Evolutionary conservation across 306 rosid genomes (phyloP), one percentile per base, ranked within the genome.

Genomic region (Lathyrus oleraceus): DNA sequence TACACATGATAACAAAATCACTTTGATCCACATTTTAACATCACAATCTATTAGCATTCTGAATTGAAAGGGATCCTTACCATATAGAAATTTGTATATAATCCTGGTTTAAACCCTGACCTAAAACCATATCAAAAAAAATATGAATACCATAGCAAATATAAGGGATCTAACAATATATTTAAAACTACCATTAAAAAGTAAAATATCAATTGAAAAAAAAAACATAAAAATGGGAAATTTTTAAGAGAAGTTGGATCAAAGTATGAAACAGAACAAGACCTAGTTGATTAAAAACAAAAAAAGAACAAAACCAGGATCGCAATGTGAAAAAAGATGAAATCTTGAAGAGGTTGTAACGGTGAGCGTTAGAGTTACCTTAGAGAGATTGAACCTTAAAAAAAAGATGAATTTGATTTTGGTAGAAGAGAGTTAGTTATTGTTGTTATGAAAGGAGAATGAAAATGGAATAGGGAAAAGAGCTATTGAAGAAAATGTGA

Each of bases 31-130:
- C 6, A 68, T 69, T 70, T 42, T 57, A 36, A 65, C 16, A 77
- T 32, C 79, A 76, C 35, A 62, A 45, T 60, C 61, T 60, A 69
- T 27, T 57, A 23, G 39, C 76, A 77, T 77, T 81, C 51, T 28
- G 30, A 39, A 44, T 42, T 15, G 39, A 70, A 69, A 5, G 48
- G 23, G 17, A 60, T 49, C 63, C 88, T 88, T 77, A 94, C 99
- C 99, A 94, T 94, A 42, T 81, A 72, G 58, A 85, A 78, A 63
- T 72, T n/a, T 45, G 76, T 70, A 70, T 56, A 71, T 7, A 81
- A 77, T 73, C 83, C 81, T 70, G 72, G 77, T 78, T 77, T 74
- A 27, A 47, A 82, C 58, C 91, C 96, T 90, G 97, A 61, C 61
- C 84, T 82, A 81, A 64, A 76, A 48, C 44, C 47, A 85, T 10